A percentile compares a stretch with the other conserved stretches of the same genome.
phyloP scores from a whole-genome alignment of 2,329 filamentous ascomycete species.

The Trichoderma koningiopsis region DNA sequence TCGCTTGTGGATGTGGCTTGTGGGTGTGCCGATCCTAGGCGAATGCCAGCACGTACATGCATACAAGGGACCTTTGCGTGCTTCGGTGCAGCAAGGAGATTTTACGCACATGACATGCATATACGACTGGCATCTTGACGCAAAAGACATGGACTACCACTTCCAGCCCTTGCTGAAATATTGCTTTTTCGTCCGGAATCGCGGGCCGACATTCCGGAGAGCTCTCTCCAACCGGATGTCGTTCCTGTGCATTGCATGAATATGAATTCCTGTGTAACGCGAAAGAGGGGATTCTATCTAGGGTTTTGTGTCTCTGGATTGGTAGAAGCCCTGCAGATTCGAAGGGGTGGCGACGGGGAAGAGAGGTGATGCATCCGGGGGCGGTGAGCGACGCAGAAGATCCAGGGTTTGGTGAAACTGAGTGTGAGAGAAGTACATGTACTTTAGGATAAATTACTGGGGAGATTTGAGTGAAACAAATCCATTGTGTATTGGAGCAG shows the following conservation, averaged over 20 bases:
- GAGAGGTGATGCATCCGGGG: conserved; percentile 10
- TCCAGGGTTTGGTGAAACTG: neutral
- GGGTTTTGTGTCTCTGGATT: neutral
- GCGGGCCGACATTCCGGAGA: conserved; percentile 13
- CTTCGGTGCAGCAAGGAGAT: neutral
- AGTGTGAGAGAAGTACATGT: neutral
- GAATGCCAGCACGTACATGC: neutral
- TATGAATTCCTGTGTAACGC: neutral
- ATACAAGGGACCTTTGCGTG: neutral
- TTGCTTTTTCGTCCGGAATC: neutral
- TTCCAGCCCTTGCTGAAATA: neutral
- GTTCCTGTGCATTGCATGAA: conserved; percentile 25
- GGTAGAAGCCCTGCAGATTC: conserved; percentile 10
- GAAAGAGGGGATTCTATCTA: neutral
- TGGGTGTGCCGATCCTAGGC: neutral
- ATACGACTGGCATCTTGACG: neutral
- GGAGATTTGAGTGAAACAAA: no score
- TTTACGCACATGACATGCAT: neutral
- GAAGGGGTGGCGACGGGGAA: neutral
- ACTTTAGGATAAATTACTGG: no score
- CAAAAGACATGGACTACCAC: neutral
- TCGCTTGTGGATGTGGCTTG: neutral
- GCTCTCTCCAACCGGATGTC: conserved; percentile 21
- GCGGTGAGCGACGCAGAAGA: neutral
- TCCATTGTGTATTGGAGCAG: no score